These are phyloP conservation scores for Groenewaldozyma salmanticensis DNA, from an alignment of 805 yeast genomes.

Conservation along the genomic window DNA sequence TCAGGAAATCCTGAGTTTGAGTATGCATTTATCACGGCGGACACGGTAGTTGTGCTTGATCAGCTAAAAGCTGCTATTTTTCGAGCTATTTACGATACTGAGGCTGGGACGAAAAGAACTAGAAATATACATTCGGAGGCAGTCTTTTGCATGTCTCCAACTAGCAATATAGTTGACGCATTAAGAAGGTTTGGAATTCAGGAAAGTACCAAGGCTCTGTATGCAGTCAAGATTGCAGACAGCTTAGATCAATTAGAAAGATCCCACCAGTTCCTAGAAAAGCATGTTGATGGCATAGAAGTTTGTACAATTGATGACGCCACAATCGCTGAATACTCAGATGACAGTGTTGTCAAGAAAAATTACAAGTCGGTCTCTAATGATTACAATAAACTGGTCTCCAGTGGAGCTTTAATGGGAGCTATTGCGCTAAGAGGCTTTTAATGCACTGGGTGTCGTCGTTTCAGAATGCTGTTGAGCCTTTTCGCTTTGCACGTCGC, in stretches of 20 bases:
- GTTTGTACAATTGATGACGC: constrained; percentile 7
- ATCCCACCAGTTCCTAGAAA: constrained; percentile 10
- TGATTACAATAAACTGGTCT: too few relatives aligned
- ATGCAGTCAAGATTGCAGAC: constrained; percentile 40
- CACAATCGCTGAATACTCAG: constrained; percentile 7
- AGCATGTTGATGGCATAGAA: constrained; percentile 11
- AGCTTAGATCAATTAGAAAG: constrained; percentile 15
- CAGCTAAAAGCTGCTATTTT: constrained; percentile 54
- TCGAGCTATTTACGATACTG: constrained; percentile 46
- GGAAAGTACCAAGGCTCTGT: constrained; percentile 34
- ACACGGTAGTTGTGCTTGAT: constrained; percentile 46
- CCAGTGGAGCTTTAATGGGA: constrained; percentile 11
- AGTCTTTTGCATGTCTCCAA: constrained; percentile 56
- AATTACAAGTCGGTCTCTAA: constrained; percentile 11
- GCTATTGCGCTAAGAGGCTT: constrained; percentile 16
- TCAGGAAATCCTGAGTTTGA: constrained; percentile 41
- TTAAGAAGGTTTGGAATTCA: constrained; percentile 62
- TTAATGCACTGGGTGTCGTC: constrained; percentile 4
- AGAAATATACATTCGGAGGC: constrained; percentile 63
- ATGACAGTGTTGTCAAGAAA: constrained; percentile 9
- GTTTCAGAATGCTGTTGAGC: too few relatives aligned
- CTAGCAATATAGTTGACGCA: constrained; percentile 48
- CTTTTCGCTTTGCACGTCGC: constrained; percentile 55
- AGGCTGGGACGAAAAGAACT: constrained; percentile 44
- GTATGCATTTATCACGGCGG: constrained; percentile 57